These are phyloP conservation scores for Beauveria caledonica DNA, from an alignment of 2,329 filamentous ascomycete species.

Conservation along the genomic window DNA sequence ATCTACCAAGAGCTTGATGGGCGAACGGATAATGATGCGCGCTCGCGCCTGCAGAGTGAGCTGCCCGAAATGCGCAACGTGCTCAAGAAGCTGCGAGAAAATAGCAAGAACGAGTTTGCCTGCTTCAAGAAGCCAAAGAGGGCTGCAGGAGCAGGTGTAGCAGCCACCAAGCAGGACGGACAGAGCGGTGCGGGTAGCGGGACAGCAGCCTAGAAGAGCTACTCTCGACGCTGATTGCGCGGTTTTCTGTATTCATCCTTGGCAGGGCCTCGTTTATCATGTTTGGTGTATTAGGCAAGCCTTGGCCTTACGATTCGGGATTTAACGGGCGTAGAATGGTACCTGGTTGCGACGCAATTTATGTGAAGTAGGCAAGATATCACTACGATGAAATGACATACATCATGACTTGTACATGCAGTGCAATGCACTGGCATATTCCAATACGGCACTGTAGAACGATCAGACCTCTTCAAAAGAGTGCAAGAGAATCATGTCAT, in stretches of 20 bases:
- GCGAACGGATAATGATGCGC: slow-evolving; percentile 80
- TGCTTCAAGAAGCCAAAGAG: slow-evolving; percentile 64
- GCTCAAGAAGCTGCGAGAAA: slow-evolving; percentile 74
- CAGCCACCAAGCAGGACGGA: slow-evolving; percentile 6
- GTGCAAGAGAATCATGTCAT: background rate
- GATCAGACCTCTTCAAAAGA: background rate
- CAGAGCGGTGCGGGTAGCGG: slow-evolving; percentile 1
- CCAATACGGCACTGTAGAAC: background rate
- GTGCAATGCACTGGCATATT: too few species aligned
- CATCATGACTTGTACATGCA: background rate
- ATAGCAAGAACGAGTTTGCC: slow-evolving; percentile 78
- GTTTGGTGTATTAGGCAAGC: background rate
- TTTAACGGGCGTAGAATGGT: background rate
- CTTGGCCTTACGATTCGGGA: background rate
- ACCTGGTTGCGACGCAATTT: background rate
- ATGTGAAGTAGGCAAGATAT: background rate
- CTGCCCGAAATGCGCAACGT: slow-evolving; percentile 82
- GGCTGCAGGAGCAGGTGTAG: slow-evolving; percentile 18
- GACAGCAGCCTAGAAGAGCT: slow-evolving; percentile 19
- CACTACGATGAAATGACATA: background rate
- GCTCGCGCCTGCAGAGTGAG: slow-evolving; percentile 73
- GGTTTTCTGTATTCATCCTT: background rate
- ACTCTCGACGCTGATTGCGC: background rate
- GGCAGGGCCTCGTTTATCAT: background rate
- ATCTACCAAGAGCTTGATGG: slow-evolving; percentile 89